Conservation (phyloP, 2,329 filamentous ascomycete species). For the Phyllosticta capitalensis region DNA sequence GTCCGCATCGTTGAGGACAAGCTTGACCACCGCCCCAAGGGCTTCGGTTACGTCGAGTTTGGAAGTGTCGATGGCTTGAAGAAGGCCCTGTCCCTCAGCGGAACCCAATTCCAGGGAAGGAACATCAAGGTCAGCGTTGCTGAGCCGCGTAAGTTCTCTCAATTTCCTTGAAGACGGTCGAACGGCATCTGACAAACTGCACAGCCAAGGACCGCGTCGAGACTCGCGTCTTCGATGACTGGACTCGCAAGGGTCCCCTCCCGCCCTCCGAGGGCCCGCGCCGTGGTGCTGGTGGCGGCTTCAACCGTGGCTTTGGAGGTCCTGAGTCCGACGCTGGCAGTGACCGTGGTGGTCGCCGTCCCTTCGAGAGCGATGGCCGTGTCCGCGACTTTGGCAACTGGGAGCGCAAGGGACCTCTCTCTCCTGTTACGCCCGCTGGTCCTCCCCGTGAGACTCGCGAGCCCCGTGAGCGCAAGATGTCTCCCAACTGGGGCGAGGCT, state of each 20-base stretch:
- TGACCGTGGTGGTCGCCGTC: conserved; percentile 56
- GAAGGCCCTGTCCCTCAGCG: conserved; percentile 76
- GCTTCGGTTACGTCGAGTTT: conserved; percentile 97
- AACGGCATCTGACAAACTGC: conserved; percentile 25
- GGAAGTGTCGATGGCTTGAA: conserved; percentile 78
- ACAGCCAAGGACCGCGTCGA: conserved; percentile 81
- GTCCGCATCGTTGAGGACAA: conserved; percentile 97
- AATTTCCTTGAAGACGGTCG: not conserved
- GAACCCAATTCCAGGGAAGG: conserved; percentile 74
- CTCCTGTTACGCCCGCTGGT: conserved; percentile 46
- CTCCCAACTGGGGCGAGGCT: conserved; percentile 67
- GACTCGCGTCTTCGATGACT: conserved; percentile 73
- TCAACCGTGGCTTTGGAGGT: conserved; percentile 42
- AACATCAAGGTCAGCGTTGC: conserved; percentile 91
- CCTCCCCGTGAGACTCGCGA: conserved; percentile 46
- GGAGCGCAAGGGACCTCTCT: conserved; percentile 89
- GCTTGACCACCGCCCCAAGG: conserved; percentile 86
- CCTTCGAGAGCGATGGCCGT: conserved; percentile 62
- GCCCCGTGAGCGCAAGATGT: conserved; percentile 39
- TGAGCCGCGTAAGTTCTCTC: conserved; percentile 78
- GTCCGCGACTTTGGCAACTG: conserved; percentile 77
- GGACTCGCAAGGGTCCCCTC: conserved; percentile 87
- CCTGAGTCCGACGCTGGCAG: conserved; percentile 42
- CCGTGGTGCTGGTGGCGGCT: conserved; percentile 34
- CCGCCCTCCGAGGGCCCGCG: conserved; percentile 58